Evolutionary conservation across 2,329 filamentous ascomycete genomes (phyloP), one percentile per base, ranked within the genome.

Genomic region (Raffaelea ambrosiae): DNA sequence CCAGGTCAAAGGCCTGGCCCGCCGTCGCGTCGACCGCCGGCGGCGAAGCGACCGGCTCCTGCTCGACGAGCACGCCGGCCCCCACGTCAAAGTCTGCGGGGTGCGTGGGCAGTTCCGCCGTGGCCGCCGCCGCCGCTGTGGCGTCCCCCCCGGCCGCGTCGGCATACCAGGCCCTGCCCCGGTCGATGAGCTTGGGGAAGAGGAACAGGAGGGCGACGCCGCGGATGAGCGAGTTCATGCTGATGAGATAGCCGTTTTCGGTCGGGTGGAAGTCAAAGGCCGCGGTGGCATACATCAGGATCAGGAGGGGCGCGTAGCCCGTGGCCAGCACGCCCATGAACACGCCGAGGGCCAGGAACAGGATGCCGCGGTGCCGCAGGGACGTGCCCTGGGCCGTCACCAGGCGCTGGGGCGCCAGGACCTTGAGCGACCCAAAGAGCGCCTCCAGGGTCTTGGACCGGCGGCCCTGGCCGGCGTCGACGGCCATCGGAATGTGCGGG

Each of bases 241-340:
- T 72, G 70, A 78, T 77, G 31, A 79, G 65, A 59, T 66, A 73
- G 2, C 74, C 75, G 44, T 79, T 79, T 44, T 77, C 68, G 0
- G 62, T 67, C 8, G 76, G 75, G 31, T 63, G 64, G 49, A 79
- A 79, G 50, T 67, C 63, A 53, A 79, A 79, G 0, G 65, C 66
- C 0, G 74, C 69, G 0, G 76, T 78, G 3, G 73, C 73, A 47
- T 78, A 79, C 66, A 79, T 70, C 52, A 79, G 76, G 20, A 79
- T 70, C 0, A 86, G 63, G 0, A 78, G 68, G 0, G 79, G 76
- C 0, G 82, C 79, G 48, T 84, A 86, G 1, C 79, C 81, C 0
- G 83, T 85, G 0, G 83, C 81, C 2, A 85, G 68, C 57, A 86
- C 79, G 0, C 77, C 81, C 0, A 83, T 63, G 50, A 84, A 86